Conservation (phyloP, 371 early-diverging fungal species). For the Saksenaea oblongispora region DNA sequence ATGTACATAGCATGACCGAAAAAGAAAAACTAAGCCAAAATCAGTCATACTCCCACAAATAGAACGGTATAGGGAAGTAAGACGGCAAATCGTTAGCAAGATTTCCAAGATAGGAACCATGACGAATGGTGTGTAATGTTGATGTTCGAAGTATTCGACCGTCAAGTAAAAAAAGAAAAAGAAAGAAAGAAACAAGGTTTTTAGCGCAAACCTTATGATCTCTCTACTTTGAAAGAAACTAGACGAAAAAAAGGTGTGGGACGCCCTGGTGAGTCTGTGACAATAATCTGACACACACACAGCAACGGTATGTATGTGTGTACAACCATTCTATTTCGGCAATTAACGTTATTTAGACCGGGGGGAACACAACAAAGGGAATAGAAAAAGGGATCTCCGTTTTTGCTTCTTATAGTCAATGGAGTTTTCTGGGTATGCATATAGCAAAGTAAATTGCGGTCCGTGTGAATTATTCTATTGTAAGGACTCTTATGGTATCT, state of each 20-base stretch:
- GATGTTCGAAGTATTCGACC: neutral
- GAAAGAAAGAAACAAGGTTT: neutral
- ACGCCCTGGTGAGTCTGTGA: neutral
- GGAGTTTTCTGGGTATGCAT: neutral
- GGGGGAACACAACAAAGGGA: constrained; percentile 5
- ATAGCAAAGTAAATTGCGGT: neutral
- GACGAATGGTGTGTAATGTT: neutral
- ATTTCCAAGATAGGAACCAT: neutral
- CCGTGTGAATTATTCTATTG: constrained; percentile 1
- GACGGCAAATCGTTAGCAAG: neutral
- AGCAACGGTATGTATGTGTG: neutral
- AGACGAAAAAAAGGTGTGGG: neutral
- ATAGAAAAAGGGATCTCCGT: neutral
- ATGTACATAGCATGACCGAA: neutral
- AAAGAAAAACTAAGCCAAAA: neutral
- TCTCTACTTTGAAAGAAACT: neutral
- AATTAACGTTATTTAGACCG: constrained; percentile 4
- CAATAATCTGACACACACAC: neutral
- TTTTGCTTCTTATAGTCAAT: neutral
- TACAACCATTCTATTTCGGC: neutral
- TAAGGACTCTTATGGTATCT: neutral
- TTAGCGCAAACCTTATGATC: neutral
- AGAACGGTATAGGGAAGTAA: neutral
- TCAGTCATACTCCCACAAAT: neutral
- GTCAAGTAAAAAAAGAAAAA: neutral